A percentile compares a stretch with the other conserved stretches of the same genome.
Evolutionary conservation across 768 basidiomycete genomes (phyloP).

Genomic region (Boletus subcaerulescens): DNA sequence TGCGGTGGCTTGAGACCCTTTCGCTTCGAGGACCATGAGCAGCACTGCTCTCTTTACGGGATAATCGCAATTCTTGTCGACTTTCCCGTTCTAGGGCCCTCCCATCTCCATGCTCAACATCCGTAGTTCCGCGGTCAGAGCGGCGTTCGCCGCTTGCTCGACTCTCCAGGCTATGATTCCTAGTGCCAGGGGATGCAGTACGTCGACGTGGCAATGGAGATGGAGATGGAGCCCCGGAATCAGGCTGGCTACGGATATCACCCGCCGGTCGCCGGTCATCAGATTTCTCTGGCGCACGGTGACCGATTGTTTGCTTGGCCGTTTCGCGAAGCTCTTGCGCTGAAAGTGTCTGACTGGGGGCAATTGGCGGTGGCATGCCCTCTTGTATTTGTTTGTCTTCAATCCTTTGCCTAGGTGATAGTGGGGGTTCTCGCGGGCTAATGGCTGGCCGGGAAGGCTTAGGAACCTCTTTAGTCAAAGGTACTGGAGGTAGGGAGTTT

Average conservation of each 20-base stretch:
- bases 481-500: constrained; percentile 10
- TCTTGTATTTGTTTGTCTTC: constrained; percentile 43
- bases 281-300: constrained; percentile 34
- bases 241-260: constrained; percentile 46
- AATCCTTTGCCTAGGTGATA: constrained; percentile 39
- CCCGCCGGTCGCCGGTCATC: constrained; percentile 38
- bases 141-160: constrained; percentile 67
- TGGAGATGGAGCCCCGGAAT: constrained; percentile 54
- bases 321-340: constrained; percentile 81
- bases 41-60: constrained; percentile 44
- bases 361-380: constrained; percentile 74
- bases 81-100: constrained; percentile 51
- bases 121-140: constrained; percentile 47
- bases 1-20: constrained; percentile 44
- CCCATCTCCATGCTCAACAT: constrained; percentile 49
- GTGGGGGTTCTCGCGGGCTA: constrained; percentile 33
- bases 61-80: constrained; percentile 43
- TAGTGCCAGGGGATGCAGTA: constrained; percentile 63
- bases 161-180: constrained; percentile 70
- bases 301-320: constrained; percentile 62
- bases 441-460: constrained; percentile 15
- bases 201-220: constrained; percentile 54
- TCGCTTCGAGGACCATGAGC: constrained; percentile 53
- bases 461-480: constrained; percentile 19
- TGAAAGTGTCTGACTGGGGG: constrained; percentile 73